Conservation (phyloP, 495 filamentous ascomycete genomes). For the Apiosordaria backusii region DNA sequence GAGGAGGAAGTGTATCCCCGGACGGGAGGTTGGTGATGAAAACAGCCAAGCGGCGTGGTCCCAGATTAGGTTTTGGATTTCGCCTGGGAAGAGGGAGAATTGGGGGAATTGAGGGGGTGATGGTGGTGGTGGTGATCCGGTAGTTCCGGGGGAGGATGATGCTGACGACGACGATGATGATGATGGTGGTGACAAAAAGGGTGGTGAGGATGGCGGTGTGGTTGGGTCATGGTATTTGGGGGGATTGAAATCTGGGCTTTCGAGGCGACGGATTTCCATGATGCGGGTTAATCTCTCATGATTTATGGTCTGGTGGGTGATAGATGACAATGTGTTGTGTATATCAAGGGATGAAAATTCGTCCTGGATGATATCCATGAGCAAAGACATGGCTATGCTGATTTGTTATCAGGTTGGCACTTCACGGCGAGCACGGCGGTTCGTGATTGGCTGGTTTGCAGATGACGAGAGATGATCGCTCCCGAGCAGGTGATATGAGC, state of each 20-base stretch:
- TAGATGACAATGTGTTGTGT: background rate
- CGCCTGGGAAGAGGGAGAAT: constrained; percentile 23
- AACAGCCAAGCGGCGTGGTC: constrained; percentile 18
- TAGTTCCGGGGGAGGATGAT: background rate
- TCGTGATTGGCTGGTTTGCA: background rate
- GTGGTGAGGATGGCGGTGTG: background rate
- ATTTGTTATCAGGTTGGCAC: background rate
- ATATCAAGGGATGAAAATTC: background rate
- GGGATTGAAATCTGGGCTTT: background rate
- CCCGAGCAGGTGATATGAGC: background rate
- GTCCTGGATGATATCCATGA: background rate
- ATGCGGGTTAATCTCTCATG: background rate
- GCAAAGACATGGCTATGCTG: background rate
- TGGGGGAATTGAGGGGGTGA: constrained; percentile 19
- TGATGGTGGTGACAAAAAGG: background rate
- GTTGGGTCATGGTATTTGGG: background rate
- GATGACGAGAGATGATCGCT: background rate
- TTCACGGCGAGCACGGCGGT: background rate
- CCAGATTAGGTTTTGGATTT: constrained; percentile 29
- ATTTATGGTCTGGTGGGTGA: background rate
- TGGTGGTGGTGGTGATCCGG: background rate
- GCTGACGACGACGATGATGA: background rate
- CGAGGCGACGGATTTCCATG: background rate
- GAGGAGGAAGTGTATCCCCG: constrained; percentile 27
- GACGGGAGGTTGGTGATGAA: background rate